These are phyloP conservation scores for Mucor racemosus DNA, from an alignment of 371 early-diverging fungal genomes.

Conservation along the genomic window DNA sequence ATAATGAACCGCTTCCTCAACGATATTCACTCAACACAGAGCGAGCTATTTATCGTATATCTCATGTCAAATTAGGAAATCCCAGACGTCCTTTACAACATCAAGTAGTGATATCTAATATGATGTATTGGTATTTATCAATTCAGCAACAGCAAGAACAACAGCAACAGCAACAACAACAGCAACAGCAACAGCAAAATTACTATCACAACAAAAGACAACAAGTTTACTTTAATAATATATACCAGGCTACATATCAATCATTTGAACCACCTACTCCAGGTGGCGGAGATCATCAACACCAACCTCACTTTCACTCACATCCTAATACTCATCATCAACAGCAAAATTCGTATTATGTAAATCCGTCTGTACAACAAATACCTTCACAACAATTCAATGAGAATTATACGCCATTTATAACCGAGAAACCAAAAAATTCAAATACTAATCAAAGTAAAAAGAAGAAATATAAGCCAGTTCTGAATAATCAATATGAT, in stretches of 20 bases:
- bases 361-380: not conserved
- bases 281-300: not conserved
- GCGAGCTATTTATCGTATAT: conserved; percentile 69
- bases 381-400: not conserved
- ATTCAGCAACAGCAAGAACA: not conserved
- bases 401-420: not conserved
- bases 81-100: conserved; percentile 68
- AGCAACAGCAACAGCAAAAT: not conserved
- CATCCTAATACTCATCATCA: not conserved
- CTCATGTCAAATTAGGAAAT: conserved; percentile 73
- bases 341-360: not conserved
- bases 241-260: conserved; percentile 12
- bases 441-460: not conserved
- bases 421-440: not conserved
- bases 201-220: not conserved
- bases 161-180: not conserved
- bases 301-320: not conserved
- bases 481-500: conserved; percentile 20
- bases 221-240: conserved; percentile 5
- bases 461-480: conserved; percentile 19
- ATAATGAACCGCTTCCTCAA: not conserved
- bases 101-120: conserved; percentile 79
- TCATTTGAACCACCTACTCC: conserved; percentile 10
- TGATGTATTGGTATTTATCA: conserved; percentile 78
- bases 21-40: conserved; percentile 63